Evolutionary conservation across 1,284 basidiomycete genomes (phyloP).

Genomic region (Hemileia vastatrix): DNA sequence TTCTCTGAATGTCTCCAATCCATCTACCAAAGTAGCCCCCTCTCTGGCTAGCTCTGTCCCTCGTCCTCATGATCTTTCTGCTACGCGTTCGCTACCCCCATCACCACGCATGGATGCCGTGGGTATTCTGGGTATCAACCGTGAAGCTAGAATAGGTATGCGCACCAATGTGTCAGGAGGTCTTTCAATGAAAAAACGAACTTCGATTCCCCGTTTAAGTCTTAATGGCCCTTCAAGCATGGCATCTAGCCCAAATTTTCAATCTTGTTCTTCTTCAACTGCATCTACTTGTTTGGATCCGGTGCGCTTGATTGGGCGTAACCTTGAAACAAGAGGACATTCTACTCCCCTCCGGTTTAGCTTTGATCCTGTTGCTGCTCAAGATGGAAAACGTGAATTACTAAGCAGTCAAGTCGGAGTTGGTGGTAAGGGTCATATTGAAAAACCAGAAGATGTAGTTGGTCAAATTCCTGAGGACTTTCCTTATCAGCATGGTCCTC

Average conservation of each 20-base stretch:
- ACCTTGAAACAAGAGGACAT: slow-evolving; percentile 1
- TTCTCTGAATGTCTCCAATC: slow-evolving; percentile 7
- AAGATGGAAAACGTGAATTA: slow-evolving; percentile 10
- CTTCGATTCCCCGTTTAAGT: slow-evolving; percentile 15
- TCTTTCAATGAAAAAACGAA: slow-evolving; percentile 21
- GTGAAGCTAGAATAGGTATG: slow-evolving; percentile 16
- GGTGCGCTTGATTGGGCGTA: slow-evolving; percentile 9
- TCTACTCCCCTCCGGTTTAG: slow-evolving; percentile 10
- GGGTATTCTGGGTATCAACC: not conserved
- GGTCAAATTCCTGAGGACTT: slow-evolving; percentile 26
- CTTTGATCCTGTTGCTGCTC: slow-evolving; percentile 15
- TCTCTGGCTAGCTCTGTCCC: not conserved
- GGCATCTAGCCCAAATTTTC: not conserved
- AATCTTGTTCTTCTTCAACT: not conserved
- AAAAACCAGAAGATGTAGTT: not conserved
- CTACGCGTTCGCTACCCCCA: slow-evolving; percentile 15
- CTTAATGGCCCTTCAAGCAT: not conserved
- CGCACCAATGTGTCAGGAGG: slow-evolving; percentile 18
- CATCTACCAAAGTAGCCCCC: not conserved
- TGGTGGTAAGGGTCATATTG: slow-evolving; percentile 20
- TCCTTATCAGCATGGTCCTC: slow-evolving; percentile 74
- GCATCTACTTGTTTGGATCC: not conserved
- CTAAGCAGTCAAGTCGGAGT: slow-evolving; percentile 20
- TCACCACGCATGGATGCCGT: slow-evolving; percentile 9
- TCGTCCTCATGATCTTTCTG: not conserved